Evolutionary conservation across 1,139 yeast genomes (phyloP), one percentile per base, ranked within the genome.

Genomic region (Taphrina flavorubra): DNA sequence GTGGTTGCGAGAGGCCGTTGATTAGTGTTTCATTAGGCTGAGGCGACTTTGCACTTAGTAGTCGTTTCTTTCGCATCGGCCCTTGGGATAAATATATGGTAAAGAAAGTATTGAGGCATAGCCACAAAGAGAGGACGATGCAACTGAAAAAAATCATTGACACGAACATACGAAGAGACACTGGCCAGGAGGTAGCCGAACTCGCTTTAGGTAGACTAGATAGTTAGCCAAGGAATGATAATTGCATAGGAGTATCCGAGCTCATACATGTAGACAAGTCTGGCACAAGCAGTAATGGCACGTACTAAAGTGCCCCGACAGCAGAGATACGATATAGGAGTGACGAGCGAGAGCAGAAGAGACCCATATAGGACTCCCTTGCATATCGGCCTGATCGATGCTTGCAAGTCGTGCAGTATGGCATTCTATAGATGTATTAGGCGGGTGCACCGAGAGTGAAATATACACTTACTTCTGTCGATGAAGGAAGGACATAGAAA

Each of bases 121-220:
- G 18, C 67, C 67, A 63, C 31, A 57, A 18, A 46, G 46, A 36
- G 56, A 53, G 20, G 37, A 34, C 20, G 14, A 31, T 18, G 7
- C 25, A 39, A 8, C 44, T 37, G 11, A 63, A 34, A 34, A 44
- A 14, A 18, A 36, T 10, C 1, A 51, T 13, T 7, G 42, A 8
- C 5, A 25, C 10, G 11, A 53, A 25, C 46, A 55, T 44, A 16
- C 37, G 31, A 25, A 44, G 10, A 47, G 44, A 42, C 16, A 46
- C 61, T 13, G 67, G 67, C 67, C 67, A 63, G 14, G 42, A 59
- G 16, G 42, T 53, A 10, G 57, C 46, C 13, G 51, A 55, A 10
- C 39, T 37, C 10, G 60, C 39, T 36, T 57, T 25, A 7, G 67
- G 67, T 13, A 63, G 25, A 34, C 13, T 20, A 25, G 42, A 14